Evolutionary conservation across 1,284 basidiomycete genomes (phyloP), one percentile per base, ranked within the genome.

Genomic region (Moesziomyces antarcticus): DNA sequence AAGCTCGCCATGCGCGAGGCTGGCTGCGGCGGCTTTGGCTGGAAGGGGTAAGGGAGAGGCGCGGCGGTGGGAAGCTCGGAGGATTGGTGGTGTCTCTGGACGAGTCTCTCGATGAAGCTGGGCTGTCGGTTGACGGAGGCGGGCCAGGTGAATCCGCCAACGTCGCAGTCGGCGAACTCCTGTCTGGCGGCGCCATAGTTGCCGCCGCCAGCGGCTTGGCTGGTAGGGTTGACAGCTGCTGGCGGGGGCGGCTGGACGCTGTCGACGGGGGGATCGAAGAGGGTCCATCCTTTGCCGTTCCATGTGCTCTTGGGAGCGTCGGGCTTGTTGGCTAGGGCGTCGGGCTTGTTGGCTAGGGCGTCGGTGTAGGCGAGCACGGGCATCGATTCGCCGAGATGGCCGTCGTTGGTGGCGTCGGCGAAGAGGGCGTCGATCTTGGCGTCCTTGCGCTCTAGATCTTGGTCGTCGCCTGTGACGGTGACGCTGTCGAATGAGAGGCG

Each of bases 61-160:
- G 56, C 60, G 14, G 56, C 50, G 4, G 53, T 65, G 18, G 62
- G 54, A 0, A 57, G 57, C 21, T 54, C 57, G 3, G 63, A 53
- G 5, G 49, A 47, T 40, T 54, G 63, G 33, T 60, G 59, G 24
- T 72, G 69, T 14, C 58, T 45, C 46, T 60, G 59, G 21, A 65
- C 64, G 1, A 73, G 58, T 25, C 67, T 50, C 21, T 74, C 71
- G 56, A 74, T 74, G 51, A 71, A 71, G 65, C 67, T 65, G 0
- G 71, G 63, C 22, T 61, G 63, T n/a, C 74, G 51, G 16, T 72
- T 42, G 9, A 64, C 40, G 3, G 71, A 65, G 13, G 54, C 2
- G 13, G 65, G 62, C 58, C 71, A 66, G 30, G 44, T 60, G 43
- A 67, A 66, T 20, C 65, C 66, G 40, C 48, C 66, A 13, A 74